Conservation (phyloP, 345 rosid species). For the Cardamine occulta region DNA sequence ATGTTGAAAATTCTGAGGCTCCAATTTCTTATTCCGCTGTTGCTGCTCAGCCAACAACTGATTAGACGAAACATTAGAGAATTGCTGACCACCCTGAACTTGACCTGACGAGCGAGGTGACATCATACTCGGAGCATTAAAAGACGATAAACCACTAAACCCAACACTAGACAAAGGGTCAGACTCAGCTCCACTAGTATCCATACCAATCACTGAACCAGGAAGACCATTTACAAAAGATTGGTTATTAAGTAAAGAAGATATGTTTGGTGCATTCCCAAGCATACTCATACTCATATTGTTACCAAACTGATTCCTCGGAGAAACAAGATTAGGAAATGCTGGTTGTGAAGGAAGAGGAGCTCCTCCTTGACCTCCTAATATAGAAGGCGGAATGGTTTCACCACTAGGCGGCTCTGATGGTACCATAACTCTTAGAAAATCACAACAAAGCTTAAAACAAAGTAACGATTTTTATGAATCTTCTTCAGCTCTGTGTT, state of each 20-base stretch:
- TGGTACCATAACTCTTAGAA: conserved; percentile 64
- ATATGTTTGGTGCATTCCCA: conserved; percentile 74
- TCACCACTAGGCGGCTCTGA: conserved; percentile 85
- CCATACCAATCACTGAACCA: conserved; percentile 59
- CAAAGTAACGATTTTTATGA: conserved; percentile 35
- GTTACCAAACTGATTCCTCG: conserved; percentile 67
- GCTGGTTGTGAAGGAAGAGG: conserved; percentile 68
- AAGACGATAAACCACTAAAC: conserved; percentile 64
- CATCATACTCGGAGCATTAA: conserved; percentile 63
- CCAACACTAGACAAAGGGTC: conserved; percentile 73
- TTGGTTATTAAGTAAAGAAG: conserved; percentile 77
- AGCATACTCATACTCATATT: conserved; percentile 70
- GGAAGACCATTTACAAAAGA: conserved; percentile 81
- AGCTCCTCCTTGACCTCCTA: conserved; percentile 84
- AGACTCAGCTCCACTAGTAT: conserved; percentile 69
- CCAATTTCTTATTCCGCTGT: conserved; percentile 67
- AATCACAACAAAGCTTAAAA: conserved; percentile 39
- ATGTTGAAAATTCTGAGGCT: conserved; percentile 74
- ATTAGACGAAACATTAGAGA: conserved; percentile 60
- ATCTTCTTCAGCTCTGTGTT: conserved; percentile 45
- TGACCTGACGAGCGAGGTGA: conserved; percentile 70
- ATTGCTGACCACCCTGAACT: conserved; percentile 81
- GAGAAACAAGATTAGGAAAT: conserved; percentile 69
- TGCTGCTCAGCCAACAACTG: conserved; percentile 77
- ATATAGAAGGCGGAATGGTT: conserved; percentile 64